These are phyloP conservation scores for Zasmidium angulare DNA, from an alignment of 2,329 filamentous ascomycete species.

Conservation along the genomic window DNA sequence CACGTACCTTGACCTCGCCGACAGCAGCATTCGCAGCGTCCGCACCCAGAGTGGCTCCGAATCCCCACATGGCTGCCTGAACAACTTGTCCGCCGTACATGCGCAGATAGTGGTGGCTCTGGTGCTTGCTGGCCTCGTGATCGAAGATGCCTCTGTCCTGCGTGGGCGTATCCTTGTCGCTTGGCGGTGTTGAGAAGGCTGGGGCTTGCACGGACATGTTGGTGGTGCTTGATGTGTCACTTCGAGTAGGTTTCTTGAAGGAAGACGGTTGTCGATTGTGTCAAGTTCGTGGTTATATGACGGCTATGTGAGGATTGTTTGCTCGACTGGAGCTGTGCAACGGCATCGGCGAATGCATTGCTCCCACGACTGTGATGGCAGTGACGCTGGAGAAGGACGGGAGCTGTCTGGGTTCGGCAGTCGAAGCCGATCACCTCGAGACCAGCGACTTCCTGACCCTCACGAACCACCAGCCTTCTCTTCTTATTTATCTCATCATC, in stretches of 20 bases:
- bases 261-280: too few species aligned
- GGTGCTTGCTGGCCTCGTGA: slow-evolving; percentile 29
- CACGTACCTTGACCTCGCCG: slow-evolving; percentile 30
- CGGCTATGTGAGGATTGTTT: not conserved
- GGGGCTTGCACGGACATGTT: slow-evolving; percentile 24
- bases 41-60: slow-evolving; percentile 30
- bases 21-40: slow-evolving; percentile 32
- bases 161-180: slow-evolving; percentile 28
- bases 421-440: too few species aligned
- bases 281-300: too few species aligned
- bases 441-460: too few species aligned
- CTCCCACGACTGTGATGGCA: too few species aligned
- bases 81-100: slow-evolving; percentile 32
- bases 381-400: too few species aligned
- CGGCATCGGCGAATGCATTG: too few species aligned
- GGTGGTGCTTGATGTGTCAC: not conserved
- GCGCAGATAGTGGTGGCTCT: slow-evolving; percentile 31
- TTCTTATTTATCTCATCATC: not conserved
- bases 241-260: not conserved
- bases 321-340: not conserved
- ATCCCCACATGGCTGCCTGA: slow-evolving; percentile 28
- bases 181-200: slow-evolving; percentile 22
- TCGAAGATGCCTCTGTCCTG: slow-evolving; percentile 31
- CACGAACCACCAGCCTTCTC: too few species aligned
- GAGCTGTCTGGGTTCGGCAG: too few species aligned